Base-by-base conservation (phyloP, 2,329 filamentous ascomycete genomes). In the Cytospora mali region DNA sequence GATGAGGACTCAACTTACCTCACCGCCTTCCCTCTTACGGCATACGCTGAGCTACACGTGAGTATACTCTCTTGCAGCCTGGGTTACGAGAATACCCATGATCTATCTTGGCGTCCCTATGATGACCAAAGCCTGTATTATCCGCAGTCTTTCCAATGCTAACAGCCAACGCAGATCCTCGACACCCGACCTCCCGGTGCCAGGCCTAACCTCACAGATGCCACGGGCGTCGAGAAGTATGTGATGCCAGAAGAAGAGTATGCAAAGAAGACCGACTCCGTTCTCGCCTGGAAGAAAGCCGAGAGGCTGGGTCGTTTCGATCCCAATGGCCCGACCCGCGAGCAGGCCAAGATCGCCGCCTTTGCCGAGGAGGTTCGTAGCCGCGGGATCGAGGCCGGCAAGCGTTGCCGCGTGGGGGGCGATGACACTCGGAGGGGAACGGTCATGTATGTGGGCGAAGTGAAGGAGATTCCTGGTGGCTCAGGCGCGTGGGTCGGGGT, bases 261-360 rank as follows among this genome's bases (percentile, higher is more conserved):
- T 77, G 92, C 93, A 74, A 86, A 87, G 71, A 92, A 93, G 72
- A 81, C 87, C 50, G 92, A 97, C 76, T 94, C 90, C 4, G 95
- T 99, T 16, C 84, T 97, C 27, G 91, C 93, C 6, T 98, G 93
- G 93, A 99, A 99, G 79, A 94, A 91, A 78, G 81, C 87, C n/a
- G 88, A 97, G 75, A 93, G 96, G 74, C 85, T 98, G n/a, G 95
- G 95, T 56, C 91, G 95, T 39, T 99, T 99, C 77, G 92, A 98
- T 73, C 95, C 95, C 14, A 83, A 89, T 69, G 92, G 93, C 9
- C 87, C 90, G 21, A 86, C 82, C 64, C 84, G 90, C 25, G 88
- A 93, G 73, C 82, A 91, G 72, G 84, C 91, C 66, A 91, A 91
- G 74, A 79, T 90, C 62, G 82, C 84, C 18, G 88, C 88, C 46